Percentiles rank a stretch among this genome's conserved stretches.
phyloP scores from a whole-genome alignment of 2,329 filamentous ascomycete genomes.

The Penicillium vulpinum region DNA sequence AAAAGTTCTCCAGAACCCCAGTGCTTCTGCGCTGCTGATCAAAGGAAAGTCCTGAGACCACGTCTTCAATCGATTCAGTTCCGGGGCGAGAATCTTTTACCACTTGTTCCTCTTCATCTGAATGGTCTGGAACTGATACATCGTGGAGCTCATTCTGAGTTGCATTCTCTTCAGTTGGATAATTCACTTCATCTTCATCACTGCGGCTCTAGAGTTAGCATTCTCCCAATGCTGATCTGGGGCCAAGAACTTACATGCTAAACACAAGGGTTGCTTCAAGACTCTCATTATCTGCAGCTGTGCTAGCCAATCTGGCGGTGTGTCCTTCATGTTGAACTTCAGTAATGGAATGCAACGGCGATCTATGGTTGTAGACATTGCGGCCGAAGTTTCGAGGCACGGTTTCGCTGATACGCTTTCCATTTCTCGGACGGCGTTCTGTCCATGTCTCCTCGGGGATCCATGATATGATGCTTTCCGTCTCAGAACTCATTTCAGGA shows the following conservation, averaged over 20 bases:
- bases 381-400: slow-evolving; percentile 8
- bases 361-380: neutral
- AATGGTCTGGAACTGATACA: neutral
- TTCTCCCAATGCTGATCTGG: neutral
- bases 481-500: no score
- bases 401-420: neutral
- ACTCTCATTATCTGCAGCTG: neutral
- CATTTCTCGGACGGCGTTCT: neutral
- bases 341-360: neutral
- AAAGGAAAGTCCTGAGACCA: neutral
- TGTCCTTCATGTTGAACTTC: neutral
- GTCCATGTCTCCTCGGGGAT: neutral
- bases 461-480: neutral
- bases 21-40: neutral
- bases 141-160: neutral
- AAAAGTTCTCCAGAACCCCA: neutral
- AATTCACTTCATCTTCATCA: neutral
- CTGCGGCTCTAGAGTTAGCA: neutral
- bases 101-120: neutral
- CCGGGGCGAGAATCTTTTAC: no score
- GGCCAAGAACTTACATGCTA: neutral
- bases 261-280: neutral
- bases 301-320: neutral
- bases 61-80: neutral
- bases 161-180: no score